These are phyloP conservation scores for Citrus mangshanensis DNA, from an alignment of 345 rosid species.

Conservation along the genomic window DNA sequence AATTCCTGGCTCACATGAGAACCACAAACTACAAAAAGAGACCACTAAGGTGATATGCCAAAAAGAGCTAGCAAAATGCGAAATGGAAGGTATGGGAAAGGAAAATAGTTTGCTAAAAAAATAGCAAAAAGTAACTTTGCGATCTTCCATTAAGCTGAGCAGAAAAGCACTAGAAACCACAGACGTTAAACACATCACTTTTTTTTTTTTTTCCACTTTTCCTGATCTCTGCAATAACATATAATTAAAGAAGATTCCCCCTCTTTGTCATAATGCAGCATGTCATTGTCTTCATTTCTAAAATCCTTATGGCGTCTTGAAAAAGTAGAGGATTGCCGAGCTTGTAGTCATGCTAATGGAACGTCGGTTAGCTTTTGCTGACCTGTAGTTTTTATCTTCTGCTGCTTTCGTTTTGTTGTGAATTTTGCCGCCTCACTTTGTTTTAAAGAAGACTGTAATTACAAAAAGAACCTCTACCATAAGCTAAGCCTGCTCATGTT, in stretches of 20 bases:
- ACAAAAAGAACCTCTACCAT: neutral
- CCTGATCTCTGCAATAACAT: conserved; percentile 1
- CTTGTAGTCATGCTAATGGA: neutral
- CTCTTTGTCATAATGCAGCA: conserved; percentile 36
- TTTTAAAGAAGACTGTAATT: neutral
- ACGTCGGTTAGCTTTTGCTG: conserved; percentile 26
- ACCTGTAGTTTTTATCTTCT: conserved; percentile 19
- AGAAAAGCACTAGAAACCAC: conserved; percentile 11
- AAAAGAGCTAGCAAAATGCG: conserved; percentile 12
- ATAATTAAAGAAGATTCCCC: conserved; percentile 38
- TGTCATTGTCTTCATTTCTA: conserved; percentile 36
- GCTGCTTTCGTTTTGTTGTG: neutral
- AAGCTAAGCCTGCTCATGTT: conserved; percentile 8
- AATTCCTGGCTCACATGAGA: conserved; percentile 16
- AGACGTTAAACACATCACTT: conserved; percentile 11
- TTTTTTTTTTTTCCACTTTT: conserved; percentile 5
- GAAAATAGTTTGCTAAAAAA: neutral
- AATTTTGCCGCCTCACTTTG: conserved; percentile 16
- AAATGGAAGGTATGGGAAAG: neutral
- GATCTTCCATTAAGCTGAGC: conserved; percentile 18
- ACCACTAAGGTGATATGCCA: conserved; percentile 5
- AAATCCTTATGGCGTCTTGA: neutral
- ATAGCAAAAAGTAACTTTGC: conserved; percentile 11
- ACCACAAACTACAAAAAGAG: conserved; percentile 18
- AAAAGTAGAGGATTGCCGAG: conserved; percentile 1